Base-by-base conservation (phyloP, 768 basidiomycete genomes). In the Pleurotus sapidus region DNA sequence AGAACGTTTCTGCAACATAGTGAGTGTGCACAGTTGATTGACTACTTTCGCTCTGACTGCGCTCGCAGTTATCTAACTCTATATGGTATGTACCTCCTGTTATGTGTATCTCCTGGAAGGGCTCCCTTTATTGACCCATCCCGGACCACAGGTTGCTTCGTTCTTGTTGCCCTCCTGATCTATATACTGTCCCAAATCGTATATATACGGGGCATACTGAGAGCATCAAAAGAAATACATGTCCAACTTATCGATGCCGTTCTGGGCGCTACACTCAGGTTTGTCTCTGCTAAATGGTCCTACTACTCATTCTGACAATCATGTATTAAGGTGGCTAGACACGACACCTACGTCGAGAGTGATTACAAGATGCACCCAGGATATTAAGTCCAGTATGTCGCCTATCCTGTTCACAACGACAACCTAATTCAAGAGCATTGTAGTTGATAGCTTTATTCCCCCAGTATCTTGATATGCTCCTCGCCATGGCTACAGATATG, bases 291-390 rank as follows among this genome's bases (percentile, higher is more conserved):
- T 42, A 48, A 38, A 38, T 15, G 30, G 30, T n/a, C 17, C 15
- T 11, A 9, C 7, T 45, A 14, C 30, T 23, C 23, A 49, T 24
- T 46, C 15, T 40, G 18, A 18, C 20, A 12, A 14, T 9, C 9
- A 7, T 11, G 7, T 43, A 24, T 15, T 47, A 5, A 81, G 86
- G 66, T 87, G 73, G 74, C 74, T 81, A 27, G 75, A 77, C 59
- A 70, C 74, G 34, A 81, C 79, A 1, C 77, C 78, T 8, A 68
- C 70, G 1, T 72, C 76, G 20, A 80, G 88, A 3, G 80, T 91
- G 50, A 82, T 88, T 42, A 73, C 84, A 25, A 77, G 87, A 49
- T 83, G 83, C 65, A 89, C 87, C 1, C 81, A 86, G 55, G 88
- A 89, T 64, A 86, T 88, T 18, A 72, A 81, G 45, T 64, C 70